Base-by-base conservation (phyloP, 441 rosid genomes). In the Arabidopsis lyrata region DNA sequence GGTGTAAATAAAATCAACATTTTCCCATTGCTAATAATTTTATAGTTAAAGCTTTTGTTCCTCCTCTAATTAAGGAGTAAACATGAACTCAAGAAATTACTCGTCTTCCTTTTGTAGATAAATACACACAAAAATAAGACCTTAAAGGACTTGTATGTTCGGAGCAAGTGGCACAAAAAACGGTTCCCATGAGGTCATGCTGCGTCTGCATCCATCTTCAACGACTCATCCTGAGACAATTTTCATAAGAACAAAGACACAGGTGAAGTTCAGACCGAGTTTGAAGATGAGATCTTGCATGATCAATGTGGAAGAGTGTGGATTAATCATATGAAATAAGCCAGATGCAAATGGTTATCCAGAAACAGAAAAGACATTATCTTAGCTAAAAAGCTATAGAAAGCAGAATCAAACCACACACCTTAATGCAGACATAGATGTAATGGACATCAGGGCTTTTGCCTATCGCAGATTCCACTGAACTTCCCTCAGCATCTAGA, bases 371-470 rank as follows among this genome's bases (percentile, higher is more conserved):
- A 45, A 68, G 2, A 14, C 45, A 57, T 66, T 16, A 65, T 48
- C 16, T 38, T 59, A 42, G 39, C 62, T 24, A 29, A 58, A 64
- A n/a, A 8, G 8, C 57, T 62, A 34, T 5, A 56, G 16, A 66
- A 63, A 18, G 45, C 50, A 27, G 50, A 58, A 70, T 78, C 35
- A 69, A 65, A 57, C 55, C 32, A 76, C 85, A 49, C 24, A 92
- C 97, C 97, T 90, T 92, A 54, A 78, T 76, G 77, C 96, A 90
- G 73, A 88, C 78, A 31, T 92, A 92, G 42, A 93, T 86, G 79
- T 84, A 90, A 75, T 93, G 97, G 61, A 93, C 88, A 16, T 90
- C 93, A 39, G 92, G 89, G 73, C 78, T 86, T 72, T 80, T 84
- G 57, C 97, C 95, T 52, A 93, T 83, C 14, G 67, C 79, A 58